Conservation (phyloP, 2,329 filamentous ascomycete genomes). For the Colletotrichum eremochloae region DNA sequence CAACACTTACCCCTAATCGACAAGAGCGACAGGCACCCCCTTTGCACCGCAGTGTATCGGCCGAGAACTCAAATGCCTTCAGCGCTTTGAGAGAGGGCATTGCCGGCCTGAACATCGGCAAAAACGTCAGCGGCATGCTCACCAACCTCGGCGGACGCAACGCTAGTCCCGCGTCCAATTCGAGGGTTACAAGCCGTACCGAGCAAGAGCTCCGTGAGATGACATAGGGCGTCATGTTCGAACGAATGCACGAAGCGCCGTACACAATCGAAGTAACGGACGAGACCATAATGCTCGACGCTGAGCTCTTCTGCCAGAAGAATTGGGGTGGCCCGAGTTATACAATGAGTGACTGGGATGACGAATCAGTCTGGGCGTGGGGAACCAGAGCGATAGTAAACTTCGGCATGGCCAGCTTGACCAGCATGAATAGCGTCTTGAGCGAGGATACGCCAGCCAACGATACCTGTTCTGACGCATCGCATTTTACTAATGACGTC, state of each 20-base stretch:
- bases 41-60: constrained; percentile 60
- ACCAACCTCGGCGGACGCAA: constrained; percentile 50
- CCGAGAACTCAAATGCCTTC: constrained; percentile 60
- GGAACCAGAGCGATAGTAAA: constrained; percentile 18
- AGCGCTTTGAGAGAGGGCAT: constrained; percentile 63
- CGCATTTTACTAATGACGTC: neutral
- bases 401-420: constrained; percentile 29
- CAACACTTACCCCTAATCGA: constrained; percentile 61
- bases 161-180: constrained; percentile 44
- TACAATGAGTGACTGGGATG: constrained; percentile 13
- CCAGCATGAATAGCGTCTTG: constrained; percentile 2
- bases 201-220: constrained; percentile 62
- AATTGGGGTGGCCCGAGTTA: constrained; percentile 24
- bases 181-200: constrained; percentile 44
- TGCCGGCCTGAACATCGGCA: constrained; percentile 62
- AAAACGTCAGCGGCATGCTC: constrained; percentile 60
- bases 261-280: constrained; percentile 45
- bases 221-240: constrained; percentile 60
- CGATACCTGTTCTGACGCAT: neutral
- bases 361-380: constrained; percentile 16
- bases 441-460: constrained; percentile 1
- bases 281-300: constrained; percentile 21
- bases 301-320: constrained; percentile 15
- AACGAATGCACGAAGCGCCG: constrained; percentile 47
- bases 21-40: constrained; percentile 45